Evolutionary conservation across 768 basidiomycete genomes (phyloP).

Genomic region (Mycena galopus): DNA sequence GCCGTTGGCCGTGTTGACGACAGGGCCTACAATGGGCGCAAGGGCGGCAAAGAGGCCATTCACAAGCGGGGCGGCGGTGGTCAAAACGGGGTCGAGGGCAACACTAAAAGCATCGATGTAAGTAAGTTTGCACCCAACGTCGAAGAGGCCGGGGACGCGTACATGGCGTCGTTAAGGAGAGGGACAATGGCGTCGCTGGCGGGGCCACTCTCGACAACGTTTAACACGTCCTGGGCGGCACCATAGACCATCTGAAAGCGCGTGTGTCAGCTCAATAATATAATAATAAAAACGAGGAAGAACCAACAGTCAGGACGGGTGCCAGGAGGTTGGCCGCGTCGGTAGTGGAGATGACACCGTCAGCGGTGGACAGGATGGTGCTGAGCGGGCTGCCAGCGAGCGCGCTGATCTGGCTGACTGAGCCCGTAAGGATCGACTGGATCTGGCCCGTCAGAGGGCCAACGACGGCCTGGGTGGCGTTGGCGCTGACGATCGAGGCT

Average conservation of each 20-base stretch:
- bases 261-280: background rate
- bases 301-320: conserved; percentile 15
- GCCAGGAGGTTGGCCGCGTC: conserved; percentile 30
- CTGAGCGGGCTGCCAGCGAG: conserved; percentile 26
- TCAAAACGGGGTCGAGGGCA: conserved; percentile 13
- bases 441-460: conserved; percentile 20
- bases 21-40: conserved; percentile 11
- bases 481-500: conserved; percentile 28
- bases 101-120: background rate
- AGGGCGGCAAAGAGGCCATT: conserved; percentile 28
- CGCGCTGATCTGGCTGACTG: conserved; percentile 16
- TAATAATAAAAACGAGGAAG: background rate
- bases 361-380: conserved; percentile 28
- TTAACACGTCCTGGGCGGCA: conserved; percentile 16
- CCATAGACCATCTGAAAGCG: conserved; percentile 13
- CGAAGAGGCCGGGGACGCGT: background rate
- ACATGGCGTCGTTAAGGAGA: conserved; percentile 23
- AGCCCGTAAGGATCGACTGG: background rate
- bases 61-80: conserved; percentile 25
- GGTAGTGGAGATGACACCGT: conserved; percentile 22
- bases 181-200: conserved; percentile 16
- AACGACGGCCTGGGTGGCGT: conserved; percentile 23
- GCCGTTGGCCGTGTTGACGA: conserved; percentile 17
- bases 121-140: background rate
- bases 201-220: conserved; percentile 10